Evolutionary conservation across 192 early-diverging fungal genomes (phyloP).

Genomic region (Chytriomyces sp.): DNA sequence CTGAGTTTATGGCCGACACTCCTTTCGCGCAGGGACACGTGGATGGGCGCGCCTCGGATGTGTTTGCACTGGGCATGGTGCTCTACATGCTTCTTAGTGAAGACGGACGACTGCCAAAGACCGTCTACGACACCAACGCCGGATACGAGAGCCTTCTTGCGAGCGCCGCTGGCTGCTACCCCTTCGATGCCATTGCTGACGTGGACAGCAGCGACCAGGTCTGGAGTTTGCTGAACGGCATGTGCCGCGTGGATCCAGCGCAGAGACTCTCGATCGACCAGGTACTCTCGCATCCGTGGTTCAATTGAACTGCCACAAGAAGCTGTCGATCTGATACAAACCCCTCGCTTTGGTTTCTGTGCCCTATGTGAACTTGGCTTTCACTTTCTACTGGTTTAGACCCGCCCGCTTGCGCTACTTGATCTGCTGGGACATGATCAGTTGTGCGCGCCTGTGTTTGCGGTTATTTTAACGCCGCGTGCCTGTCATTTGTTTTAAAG

Average conservation of each 20-base stretch:
- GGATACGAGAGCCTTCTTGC: conserved; percentile 5
- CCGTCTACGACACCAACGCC: neutral
- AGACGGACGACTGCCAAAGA: conserved; percentile 9
- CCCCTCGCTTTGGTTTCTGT: neutral
- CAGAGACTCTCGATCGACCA: conserved; percentile 12
- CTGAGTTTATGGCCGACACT: conserved; percentile 22
- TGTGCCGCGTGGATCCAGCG: conserved; percentile 26
- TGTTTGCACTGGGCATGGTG: conserved; percentile 39
- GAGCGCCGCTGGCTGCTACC: neutral
- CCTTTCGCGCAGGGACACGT: neutral
- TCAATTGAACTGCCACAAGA: neutral
- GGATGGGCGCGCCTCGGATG: conserved; percentile 32
- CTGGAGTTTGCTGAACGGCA: conserved; percentile 5
- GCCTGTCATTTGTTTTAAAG: too few relatives aligned
- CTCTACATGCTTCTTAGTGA: conserved; percentile 28
- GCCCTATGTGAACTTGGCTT: too few relatives aligned
- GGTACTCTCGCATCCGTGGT: conserved; percentile 16
- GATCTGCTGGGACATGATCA: neutral
- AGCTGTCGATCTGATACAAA: neutral
- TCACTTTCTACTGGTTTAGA: neutral
- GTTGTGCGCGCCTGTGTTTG: too few relatives aligned
- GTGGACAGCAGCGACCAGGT: neutral
- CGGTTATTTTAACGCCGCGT: too few relatives aligned
- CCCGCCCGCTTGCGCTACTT: neutral
- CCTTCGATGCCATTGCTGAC: neutral